Conservation (phyloP, 202 grass and related monocot genomes). For the Setaria viridis region DNA sequence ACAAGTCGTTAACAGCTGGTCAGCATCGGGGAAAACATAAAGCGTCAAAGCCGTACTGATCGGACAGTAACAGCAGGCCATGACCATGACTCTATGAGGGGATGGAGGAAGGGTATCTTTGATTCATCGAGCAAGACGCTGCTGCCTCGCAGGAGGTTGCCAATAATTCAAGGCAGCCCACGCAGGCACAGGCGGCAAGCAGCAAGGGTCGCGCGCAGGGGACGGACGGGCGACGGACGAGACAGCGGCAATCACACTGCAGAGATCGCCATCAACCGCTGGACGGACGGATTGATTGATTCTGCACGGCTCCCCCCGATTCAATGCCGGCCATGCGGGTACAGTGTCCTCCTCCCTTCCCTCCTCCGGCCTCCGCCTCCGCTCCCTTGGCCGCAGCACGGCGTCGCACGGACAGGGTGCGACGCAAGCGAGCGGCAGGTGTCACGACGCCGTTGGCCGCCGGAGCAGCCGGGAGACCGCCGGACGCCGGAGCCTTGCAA, state of each 20-base stretch:
- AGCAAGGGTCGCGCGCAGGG: no score
- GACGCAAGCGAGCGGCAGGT: neutral
- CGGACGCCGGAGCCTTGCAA: no score
- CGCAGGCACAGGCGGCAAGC: neutral
- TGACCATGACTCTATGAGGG: neutral
- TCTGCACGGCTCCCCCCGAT: slow-evolving; percentile 25
- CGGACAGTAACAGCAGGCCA: slow-evolving; percentile 6
- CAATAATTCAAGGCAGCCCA: slow-evolving; percentile 32
- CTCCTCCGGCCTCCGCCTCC: no score
- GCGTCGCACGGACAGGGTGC: neutral
- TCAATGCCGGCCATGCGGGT: neutral
- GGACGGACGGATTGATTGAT: neutral
- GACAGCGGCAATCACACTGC: slow-evolving; percentile 24
- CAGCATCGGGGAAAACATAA: neutral
- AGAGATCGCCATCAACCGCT: slow-evolving; percentile 9
- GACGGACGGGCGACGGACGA: neutral
- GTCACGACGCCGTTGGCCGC: neutral
- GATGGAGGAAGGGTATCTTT: no score
- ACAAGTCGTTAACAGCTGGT: neutral
- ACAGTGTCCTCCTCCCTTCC: neutral
- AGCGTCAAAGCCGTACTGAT: slow-evolving; percentile 43
- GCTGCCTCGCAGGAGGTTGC: slow-evolving; percentile 16
- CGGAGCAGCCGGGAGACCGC: neutral
- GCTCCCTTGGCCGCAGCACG: neutral
- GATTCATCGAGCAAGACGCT: neutral